Evolutionary conservation across 371 early-diverging fungal species (phyloP).

Genomic region (Batrachochytrium dendrobatidis): DNA sequence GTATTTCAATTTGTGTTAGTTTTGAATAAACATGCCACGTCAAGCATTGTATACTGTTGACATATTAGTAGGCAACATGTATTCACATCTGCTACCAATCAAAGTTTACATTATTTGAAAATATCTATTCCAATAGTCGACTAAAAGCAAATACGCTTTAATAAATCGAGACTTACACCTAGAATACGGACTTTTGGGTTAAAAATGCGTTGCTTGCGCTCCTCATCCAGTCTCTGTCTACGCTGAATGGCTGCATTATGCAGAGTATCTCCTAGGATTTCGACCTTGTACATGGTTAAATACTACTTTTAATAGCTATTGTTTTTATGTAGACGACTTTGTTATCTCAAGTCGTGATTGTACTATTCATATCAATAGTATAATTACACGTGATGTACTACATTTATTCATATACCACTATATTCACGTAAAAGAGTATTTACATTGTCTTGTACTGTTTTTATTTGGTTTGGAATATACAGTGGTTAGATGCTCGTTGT

Average conservation of each 20-base stretch:
- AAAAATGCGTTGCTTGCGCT: constrained; percentile 45
- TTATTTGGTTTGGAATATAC: no score
- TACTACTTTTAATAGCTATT: constrained; percentile 1
- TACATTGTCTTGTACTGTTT: no score
- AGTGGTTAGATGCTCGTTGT: no score
- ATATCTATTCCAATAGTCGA: background rate
- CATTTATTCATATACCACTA: no score
- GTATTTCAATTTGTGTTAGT: no score
- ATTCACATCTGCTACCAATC: no score
- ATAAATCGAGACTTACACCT: constrained; percentile 27
- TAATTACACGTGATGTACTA: no score
- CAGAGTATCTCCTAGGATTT: constrained; percentile 33
- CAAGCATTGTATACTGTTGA: no score
- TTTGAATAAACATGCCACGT: no score
- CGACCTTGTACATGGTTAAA: constrained; percentile 52
- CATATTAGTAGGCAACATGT: no score
- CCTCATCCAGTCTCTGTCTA: constrained; percentile 38
- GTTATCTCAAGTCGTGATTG: background rate
- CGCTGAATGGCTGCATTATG: constrained; percentile 39
- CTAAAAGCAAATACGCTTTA: no score
- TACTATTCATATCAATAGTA: background rate
- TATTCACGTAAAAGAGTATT: no score
- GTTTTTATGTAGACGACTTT: background rate
- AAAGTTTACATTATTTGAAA: background rate
- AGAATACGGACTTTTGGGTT: constrained; percentile 40